Evolutionary conservation across 1,284 basidiomycete species (phyloP), one percentile per base, ranked within the genome.

Genomic region (Sporisorium graminicola): DNA sequence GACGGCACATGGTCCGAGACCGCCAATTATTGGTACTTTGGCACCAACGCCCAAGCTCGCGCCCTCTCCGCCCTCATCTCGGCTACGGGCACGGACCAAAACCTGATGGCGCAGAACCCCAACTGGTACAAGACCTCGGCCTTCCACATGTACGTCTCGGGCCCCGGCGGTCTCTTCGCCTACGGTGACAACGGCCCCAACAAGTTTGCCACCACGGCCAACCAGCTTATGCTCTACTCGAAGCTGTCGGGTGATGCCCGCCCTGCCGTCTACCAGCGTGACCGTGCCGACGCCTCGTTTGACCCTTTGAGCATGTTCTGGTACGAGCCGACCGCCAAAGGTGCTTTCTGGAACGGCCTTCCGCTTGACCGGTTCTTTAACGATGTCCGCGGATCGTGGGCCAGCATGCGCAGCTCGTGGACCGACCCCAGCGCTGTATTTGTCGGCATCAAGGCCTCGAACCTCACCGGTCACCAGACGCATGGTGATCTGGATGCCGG

Each of bases 301-400:
- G 96, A 99, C 76, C 96, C 96, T 0, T 94, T 92, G 90, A 91
- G 91, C 82, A 95, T 99, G 94, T 96, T 99, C 89, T 99, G 94
- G 94, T 99, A 98, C 86, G 89, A 98, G 85, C 91, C 94, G 13
- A 88, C 90, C 5, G 90, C 91, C 54, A 87, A 88, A 20, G 96
- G 96, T 64, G 93, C 94, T 53, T 99, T 92, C 89, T 98, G 94
- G 95, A 91, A 95, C 83, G 91, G 91, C 53, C 87, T 92, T 50
- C 86, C 92, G 2, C 89, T 98, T 52, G 96, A 99, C 87, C 91
- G 91, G 88, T 98, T 95, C 87, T 88, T 90, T 80, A 52, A 82
- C 76, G 86, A 89, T 44, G 91, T 91, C 78, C 40, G 61, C 37
- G 79, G 81, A 20, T 91, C 92, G 79, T 99, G 96, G 96, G 92